Base-by-base conservation (phyloP, 2,329 filamentous ascomycete genomes). In the Beauveria bassiana region DNA sequence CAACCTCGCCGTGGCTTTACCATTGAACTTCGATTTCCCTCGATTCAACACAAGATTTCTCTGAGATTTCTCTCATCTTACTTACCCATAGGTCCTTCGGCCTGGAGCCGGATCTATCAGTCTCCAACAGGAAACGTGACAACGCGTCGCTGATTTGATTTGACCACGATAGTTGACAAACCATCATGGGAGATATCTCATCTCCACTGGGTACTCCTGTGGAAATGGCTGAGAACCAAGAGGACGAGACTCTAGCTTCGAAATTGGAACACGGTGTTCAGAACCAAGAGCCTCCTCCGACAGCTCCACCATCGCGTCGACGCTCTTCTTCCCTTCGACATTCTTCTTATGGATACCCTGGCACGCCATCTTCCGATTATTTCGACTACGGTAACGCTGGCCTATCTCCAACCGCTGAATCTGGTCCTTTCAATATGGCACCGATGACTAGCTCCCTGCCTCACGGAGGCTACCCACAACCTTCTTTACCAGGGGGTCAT, bases 341-440 rank as follows among this genome's bases (percentile, higher is more conserved):
- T 12, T 47, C 58, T 61, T 47, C 28, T 6, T 7, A 46, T 22
- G 49, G 26, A 14, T 26, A 47, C 12, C 65, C 71, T 1, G 71
- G 72, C 62, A 72, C 73, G 68, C 66, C 70, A 3, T 77, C 74
- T 66, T 68, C 71, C 9, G 68, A 70, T 34, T 75, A 77, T 54
- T 70, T 76, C 65, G 75, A 77, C 59, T 74, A 75, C 70, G 61
- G 65, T 31, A 26, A 40, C 47, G 14, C 16, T n/a, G 66, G 67
- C 40, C 58, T 64, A 20, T 63, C 59, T 50, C 54, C 60, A 28
- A 12, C 18, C 14, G 28, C n/a, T 9, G 50, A 63, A 38, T 28
- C 61, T 53, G 71, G 28, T 12, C 68, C 71, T 10, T 79, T 76
- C 68, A 77, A 76, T 65, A 78, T 79, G 77, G 69, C 64, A 55